Percentiles rank a stretch among this genome's conserved stretches.
Conservation (phyloP, 805 yeast genomes). For the Suhomyces sp. region DNA sequence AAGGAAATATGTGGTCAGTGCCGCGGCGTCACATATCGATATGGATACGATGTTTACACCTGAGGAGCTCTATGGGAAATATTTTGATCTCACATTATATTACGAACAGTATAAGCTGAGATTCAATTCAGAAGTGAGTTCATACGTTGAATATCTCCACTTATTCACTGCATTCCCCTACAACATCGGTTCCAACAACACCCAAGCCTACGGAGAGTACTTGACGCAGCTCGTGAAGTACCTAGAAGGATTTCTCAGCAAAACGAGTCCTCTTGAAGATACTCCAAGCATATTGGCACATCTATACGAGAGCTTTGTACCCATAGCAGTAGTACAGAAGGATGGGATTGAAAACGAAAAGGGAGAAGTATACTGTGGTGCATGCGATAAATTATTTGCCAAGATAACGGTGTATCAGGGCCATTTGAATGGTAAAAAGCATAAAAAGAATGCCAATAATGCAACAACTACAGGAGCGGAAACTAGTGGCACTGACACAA, state of each 20-base stretch:
- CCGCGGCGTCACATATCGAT: slow-evolving; percentile 48
- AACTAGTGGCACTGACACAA: no score
- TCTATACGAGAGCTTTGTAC: neutral
- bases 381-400: slow-evolving; percentile 64
- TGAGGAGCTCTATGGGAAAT: slow-evolving; percentile 65
- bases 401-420: slow-evolving; percentile 63
- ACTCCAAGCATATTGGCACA: slow-evolving; percentile 6
- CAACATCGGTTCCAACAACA: neutral
- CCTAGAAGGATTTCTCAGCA: slow-evolving; percentile 45
- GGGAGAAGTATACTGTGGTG: slow-evolving; percentile 51
- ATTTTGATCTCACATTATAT: slow-evolving; percentile 52
- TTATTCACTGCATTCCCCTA: slow-evolving; percentile 40
- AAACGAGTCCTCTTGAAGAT: slow-evolving; percentile 26
- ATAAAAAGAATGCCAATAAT: slow-evolving; percentile 55
- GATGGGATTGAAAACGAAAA: slow-evolving; percentile 16
- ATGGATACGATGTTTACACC: slow-evolving; percentile 52
- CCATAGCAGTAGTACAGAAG: neutral
- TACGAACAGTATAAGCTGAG: slow-evolving; percentile 57
- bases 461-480: no score
- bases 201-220: slow-evolving; percentile 42
- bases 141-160: slow-evolving; percentile 53
- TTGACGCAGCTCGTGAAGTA: slow-evolving; percentile 49
- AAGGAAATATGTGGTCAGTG: slow-evolving; percentile 45
- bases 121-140: slow-evolving; percentile 18
- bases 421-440: slow-evolving; percentile 77